These are phyloP conservation scores for Glycine soja DNA, from an alignment of 306 rosid genomes.

Conservation along the genomic window DNA sequence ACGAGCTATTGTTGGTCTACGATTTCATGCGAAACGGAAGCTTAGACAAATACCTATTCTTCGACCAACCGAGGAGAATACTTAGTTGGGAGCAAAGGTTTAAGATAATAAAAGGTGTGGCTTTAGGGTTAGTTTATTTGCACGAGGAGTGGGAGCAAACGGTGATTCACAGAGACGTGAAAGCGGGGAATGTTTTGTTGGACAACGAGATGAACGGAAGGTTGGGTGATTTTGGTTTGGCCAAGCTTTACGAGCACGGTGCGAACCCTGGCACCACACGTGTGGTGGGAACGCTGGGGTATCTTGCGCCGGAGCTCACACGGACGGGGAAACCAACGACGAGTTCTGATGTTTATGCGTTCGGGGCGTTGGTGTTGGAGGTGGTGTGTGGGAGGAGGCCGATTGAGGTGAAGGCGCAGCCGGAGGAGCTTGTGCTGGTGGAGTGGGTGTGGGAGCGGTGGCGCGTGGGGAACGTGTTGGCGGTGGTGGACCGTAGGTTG, in stretches of 20 bases:
- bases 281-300: constrained; percentile 73
- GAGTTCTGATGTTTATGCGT: constrained; percentile 67
- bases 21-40: constrained; percentile 72
- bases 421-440: constrained; percentile 67
- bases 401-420: constrained; percentile 61
- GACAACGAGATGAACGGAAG: constrained; percentile 63
- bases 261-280: constrained; percentile 62
- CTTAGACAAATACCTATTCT: constrained; percentile 59
- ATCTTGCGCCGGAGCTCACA: constrained; percentile 70
- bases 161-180: constrained; percentile 71
- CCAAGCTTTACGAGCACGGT: constrained; percentile 63
- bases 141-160: constrained; percentile 76
- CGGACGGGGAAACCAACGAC: constrained; percentile 63
- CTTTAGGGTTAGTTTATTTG: constrained; percentile 60
- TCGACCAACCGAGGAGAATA: constrained; percentile 44
- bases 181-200: constrained; percentile 70
- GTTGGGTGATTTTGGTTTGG: constrained; percentile 71
- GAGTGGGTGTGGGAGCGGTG: constrained; percentile 75
- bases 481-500: constrained; percentile 54
- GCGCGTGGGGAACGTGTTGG: constrained; percentile 51
- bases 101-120: constrained; percentile 65
- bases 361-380: constrained; percentile 66
- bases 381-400: constrained; percentile 74
- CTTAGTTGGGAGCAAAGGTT: constrained; percentile 69
- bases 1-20: constrained; percentile 60